Percentiles rank a stretch among this genome's conserved stretches.
Evolutionary conservation across 2,329 filamentous ascomycete genomes (phyloP).

Genomic region (Paramyrothecium roridum): DNA sequence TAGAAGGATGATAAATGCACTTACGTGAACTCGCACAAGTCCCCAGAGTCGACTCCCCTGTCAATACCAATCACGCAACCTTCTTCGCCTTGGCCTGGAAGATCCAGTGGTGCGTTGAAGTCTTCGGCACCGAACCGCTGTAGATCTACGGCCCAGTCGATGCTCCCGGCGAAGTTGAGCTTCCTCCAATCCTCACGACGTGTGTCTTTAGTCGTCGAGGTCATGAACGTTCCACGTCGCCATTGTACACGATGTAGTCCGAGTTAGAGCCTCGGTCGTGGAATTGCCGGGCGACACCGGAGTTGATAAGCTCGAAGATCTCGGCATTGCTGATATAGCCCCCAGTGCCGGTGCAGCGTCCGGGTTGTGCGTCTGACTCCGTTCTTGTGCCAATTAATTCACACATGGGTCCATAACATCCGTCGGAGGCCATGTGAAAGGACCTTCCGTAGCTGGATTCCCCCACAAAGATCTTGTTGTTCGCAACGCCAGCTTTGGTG

Average conservation of each 20-base stretch:
- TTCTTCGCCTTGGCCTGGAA: neutral
- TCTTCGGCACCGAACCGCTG: constrained; percentile 1
- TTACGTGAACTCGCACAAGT: too few species aligned
- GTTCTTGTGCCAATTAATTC: constrained; percentile 14
- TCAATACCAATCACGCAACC: too few species aligned
- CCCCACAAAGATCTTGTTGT: constrained; percentile 26
- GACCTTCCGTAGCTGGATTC: constrained; percentile 26
- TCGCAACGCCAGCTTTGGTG: constrained; percentile 26
- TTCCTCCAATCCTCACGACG: constrained; percentile 1
- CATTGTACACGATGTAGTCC: constrained; percentile 16
- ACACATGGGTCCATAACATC: constrained; percentile 22
- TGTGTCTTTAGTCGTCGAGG: neutral
- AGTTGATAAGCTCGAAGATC: constrained; percentile 15
- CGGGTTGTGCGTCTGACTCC: constrained; percentile 15
- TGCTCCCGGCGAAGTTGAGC: constrained; percentile 17
- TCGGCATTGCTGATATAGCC: constrained; percentile 28
- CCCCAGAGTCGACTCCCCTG: too few species aligned
- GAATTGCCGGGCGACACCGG: constrained; percentile 1
- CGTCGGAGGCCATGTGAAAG: constrained; percentile 26
- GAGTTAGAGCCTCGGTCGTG: constrained; percentile 1
- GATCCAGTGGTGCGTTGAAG: neutral
- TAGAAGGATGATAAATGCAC: too few species aligned
- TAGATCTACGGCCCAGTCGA: constrained; percentile 21
- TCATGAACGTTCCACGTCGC: constrained; percentile 8
- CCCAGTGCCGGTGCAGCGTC: constrained; percentile 18